Evolutionary conservation across 1,284 basidiomycete genomes (phyloP).

Genomic region (Irpex sp.): DNA sequence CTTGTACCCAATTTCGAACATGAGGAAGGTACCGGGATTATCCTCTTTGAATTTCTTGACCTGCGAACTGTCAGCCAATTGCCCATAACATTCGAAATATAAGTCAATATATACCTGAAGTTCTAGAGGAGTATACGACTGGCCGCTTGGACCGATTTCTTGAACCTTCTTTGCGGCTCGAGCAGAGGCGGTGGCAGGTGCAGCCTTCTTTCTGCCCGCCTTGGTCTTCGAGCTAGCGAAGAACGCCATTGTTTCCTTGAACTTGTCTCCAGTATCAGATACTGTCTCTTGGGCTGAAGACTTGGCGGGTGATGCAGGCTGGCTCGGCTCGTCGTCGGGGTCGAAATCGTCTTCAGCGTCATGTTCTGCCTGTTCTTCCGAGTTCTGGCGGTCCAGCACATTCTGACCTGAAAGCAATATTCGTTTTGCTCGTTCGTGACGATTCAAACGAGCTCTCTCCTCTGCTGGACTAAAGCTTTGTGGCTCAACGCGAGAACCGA

Average conservation of each 20-base stretch:
- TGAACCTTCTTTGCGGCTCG: constrained; percentile 37
- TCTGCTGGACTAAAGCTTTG: constrained; percentile 5
- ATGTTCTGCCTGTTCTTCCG: constrained; percentile 4
- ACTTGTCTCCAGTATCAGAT: constrained; percentile 35
- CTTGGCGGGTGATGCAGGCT: constrained; percentile 18
- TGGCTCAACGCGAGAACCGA: constrained; percentile 22
- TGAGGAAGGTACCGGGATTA: constrained; percentile 73
- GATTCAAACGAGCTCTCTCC: constrained; percentile 21
- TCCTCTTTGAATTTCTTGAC: constrained; percentile 69
- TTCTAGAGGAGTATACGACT: constrained; percentile 81
- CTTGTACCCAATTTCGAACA: constrained; percentile 90
- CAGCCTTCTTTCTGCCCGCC: constrained; percentile 22
- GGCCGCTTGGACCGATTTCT: constrained; percentile 72
- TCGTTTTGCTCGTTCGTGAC: constrained; percentile 52
- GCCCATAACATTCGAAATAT: neutral
- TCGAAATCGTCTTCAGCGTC: constrained; percentile 21
- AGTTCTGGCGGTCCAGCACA: constrained; percentile 18
- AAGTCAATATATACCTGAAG: constrained; percentile 52
- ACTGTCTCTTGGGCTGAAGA: constrained; percentile 46
- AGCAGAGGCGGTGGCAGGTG: constrained; percentile 17
- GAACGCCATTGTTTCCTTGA: constrained; percentile 43
- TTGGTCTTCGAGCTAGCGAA: constrained; percentile 39
- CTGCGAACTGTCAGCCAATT: constrained; percentile 29
- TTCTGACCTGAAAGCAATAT: constrained; percentile 50
- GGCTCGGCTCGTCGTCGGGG: constrained; percentile 12